These are phyloP conservation scores for Hypoxylon sp. DNA, from an alignment of 2,329 filamentous ascomycete genomes.

Conservation along the genomic window DNA sequence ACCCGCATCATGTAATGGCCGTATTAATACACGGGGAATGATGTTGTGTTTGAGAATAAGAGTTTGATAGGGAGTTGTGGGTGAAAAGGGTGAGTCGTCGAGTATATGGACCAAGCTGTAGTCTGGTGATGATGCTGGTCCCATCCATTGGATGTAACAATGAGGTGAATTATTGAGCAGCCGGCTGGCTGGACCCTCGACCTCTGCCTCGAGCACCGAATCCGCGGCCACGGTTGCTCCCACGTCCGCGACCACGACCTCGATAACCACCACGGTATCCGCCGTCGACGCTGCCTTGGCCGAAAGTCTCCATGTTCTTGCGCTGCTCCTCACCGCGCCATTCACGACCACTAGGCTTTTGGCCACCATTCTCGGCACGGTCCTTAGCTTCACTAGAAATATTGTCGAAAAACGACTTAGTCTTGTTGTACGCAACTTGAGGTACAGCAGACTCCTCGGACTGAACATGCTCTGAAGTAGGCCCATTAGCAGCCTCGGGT, in stretches of 20 bases:
- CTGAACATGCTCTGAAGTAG: constrained; percentile 54
- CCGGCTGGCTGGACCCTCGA: constrained; percentile 39
- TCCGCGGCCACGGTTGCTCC: constrained; percentile 57
- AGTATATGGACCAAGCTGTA: constrained; percentile 1
- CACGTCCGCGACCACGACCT: constrained; percentile 81
- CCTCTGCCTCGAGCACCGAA: constrained; percentile 52
- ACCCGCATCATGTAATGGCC: constrained; percentile 43
- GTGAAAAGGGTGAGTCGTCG: not conserved
- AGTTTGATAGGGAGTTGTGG: constrained; percentile 7
- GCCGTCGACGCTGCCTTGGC: constrained; percentile 92
- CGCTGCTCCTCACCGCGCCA: constrained; percentile 94
- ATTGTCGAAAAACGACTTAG: constrained; percentile 95
- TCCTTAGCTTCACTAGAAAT: constrained; percentile 96
- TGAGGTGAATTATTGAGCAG: constrained; percentile 41
- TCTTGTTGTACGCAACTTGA: constrained; percentile 81
- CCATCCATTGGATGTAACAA: constrained; percentile 2
- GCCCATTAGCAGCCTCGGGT: constrained; percentile 63
- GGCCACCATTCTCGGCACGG: constrained; percentile 77
- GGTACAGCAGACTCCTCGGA: constrained; percentile 54
- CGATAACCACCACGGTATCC: constrained; percentile 81
- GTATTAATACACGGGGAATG: constrained; percentile 48
- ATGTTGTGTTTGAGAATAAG: constrained; percentile 14
- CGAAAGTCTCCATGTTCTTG: constrained; percentile 98
- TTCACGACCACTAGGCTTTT: constrained; percentile 82
- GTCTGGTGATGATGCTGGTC: constrained; percentile 2